These are phyloP conservation scores for Magnusiomyces sp. DNA, from an alignment of 1,139 yeast species.

Conservation along the genomic window DNA sequence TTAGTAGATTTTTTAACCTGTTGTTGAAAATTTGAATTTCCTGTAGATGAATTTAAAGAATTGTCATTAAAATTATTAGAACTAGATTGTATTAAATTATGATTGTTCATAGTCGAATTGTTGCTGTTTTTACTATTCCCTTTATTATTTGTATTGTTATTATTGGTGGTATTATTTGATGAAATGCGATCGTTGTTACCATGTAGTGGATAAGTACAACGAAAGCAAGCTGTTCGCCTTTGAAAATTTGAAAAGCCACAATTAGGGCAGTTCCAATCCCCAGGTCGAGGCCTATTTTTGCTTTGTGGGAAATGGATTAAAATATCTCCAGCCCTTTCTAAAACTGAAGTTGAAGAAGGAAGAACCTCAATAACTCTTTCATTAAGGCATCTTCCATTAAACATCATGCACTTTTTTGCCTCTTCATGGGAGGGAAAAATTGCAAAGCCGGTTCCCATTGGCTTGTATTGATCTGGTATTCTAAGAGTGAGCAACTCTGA, in stretches of 20 bases:
- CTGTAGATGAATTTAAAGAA: not conserved
- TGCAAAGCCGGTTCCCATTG: conserved; percentile 68
- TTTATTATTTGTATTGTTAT: not conserved
- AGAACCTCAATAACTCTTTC: conserved; percentile 77
- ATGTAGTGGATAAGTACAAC: conserved; percentile 80
- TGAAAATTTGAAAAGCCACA: conserved; percentile 95
- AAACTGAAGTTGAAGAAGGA: conserved; percentile 69
- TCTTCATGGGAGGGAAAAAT: conserved; percentile 80
- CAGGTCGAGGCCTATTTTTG: conserved; percentile 89
- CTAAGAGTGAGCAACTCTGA: conserved; percentile 84
- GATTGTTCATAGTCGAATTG: not conserved
- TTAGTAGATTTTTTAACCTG: too few species aligned
- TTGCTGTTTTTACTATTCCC: not conserved
- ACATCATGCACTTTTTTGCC: conserved; percentile 59
- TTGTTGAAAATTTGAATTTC: too few species aligned
- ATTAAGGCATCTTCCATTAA: conserved; percentile 72
- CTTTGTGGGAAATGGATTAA: conserved; percentile 80
- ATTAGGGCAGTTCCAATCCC: conserved; percentile 96
- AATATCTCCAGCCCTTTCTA: conserved; percentile 75
- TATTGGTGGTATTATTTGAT: not conserved
- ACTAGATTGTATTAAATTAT: not conserved
- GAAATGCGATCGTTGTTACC: conserved; percentile 43
- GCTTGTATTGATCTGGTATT: conserved; percentile 42
- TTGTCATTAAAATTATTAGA: too few species aligned
- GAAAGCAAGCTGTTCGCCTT: conserved; percentile 86